phyloP scores from a whole-genome alignment of 179 eudicot species.

The Silene coronaria region DNA sequence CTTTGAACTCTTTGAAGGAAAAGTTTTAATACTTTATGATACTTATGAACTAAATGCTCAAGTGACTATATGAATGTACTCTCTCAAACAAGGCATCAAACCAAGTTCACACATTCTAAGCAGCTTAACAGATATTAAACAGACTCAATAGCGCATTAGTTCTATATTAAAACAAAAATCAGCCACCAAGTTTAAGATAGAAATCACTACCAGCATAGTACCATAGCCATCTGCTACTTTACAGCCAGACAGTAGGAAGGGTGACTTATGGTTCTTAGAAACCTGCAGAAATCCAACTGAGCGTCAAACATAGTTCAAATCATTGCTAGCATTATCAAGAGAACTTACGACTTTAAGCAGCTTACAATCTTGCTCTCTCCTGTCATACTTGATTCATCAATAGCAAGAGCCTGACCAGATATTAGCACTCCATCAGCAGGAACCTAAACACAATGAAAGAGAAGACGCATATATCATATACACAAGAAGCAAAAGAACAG shows the following conservation, averaged over 20 bases:
- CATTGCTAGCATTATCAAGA: background rate
- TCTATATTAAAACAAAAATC: background rate
- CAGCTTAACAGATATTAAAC: background rate
- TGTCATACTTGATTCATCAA: slow-evolving; percentile 97
- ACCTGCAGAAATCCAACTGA: slow-evolving; percentile 33
- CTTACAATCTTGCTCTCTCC: slow-evolving; percentile 97
- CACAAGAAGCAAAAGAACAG: background rate
- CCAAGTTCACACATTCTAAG: background rate
- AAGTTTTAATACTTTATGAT: background rate
- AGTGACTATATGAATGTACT: too few relatives aligned
- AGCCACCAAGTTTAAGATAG: background rate
- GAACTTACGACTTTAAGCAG: background rate
- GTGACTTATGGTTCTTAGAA: slow-evolving; percentile 45
- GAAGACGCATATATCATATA: slow-evolving; percentile 8
- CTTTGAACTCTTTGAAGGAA: background rate
- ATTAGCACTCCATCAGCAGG: slow-evolving; percentile 88
- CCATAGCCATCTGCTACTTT: slow-evolving; percentile 95
- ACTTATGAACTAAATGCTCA: background rate
- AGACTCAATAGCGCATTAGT: too few relatives aligned
- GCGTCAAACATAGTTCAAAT: background rate
- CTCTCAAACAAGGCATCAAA: background rate
- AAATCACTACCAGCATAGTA: slow-evolving; percentile 66
- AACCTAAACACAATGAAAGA: slow-evolving; percentile 38
- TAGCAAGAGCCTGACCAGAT: slow-evolving; percentile 75
- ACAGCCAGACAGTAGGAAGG: slow-evolving; percentile 91